Evolutionary conservation across 1,284 basidiomycete species (phyloP).

Genomic region (Melampsora larici-populina): DNA sequence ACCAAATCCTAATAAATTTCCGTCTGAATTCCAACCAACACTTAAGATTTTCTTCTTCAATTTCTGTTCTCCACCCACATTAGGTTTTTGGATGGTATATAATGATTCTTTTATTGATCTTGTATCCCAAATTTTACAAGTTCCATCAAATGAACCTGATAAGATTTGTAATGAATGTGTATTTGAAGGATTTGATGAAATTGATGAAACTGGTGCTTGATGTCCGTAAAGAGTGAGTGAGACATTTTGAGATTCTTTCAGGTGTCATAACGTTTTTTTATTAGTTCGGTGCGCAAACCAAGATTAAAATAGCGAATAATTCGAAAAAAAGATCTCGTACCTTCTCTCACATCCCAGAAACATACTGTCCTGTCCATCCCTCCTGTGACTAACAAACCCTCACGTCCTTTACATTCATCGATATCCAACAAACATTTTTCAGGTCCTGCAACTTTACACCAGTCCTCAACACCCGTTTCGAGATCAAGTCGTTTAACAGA

Average conservation of each 20-base stretch:
- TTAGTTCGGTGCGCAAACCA: constrained; percentile 61
- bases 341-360: constrained; percentile 58
- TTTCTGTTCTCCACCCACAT: not conserved
- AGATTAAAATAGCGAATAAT: constrained; percentile 51
- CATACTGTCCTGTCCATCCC: constrained; percentile 58
- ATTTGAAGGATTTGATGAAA: constrained; percentile 63
- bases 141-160: constrained; percentile 77
- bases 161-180: constrained; percentile 63
- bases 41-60: constrained; percentile 17
- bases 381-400: constrained; percentile 57
- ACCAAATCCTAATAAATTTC: constrained; percentile 39
- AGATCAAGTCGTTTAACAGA: constrained; percentile 58
- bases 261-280: constrained; percentile 68
- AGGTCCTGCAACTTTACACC: constrained; percentile 63
- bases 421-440: constrained; percentile 57
- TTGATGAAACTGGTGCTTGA: constrained; percentile 69
- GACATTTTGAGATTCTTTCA: constrained; percentile 63
- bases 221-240: constrained; percentile 63
- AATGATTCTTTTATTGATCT: constrained; percentile 62
- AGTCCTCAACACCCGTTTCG: constrained; percentile 57
- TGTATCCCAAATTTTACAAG: constrained; percentile 80
- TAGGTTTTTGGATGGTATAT: constrained; percentile 57
- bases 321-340: constrained; percentile 44
- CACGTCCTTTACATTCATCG: constrained; percentile 54
- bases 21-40: constrained; percentile 40